Base-by-base conservation (phyloP, 176 grass and related monocot genomes). In the Musa troglodytarum region DNA sequence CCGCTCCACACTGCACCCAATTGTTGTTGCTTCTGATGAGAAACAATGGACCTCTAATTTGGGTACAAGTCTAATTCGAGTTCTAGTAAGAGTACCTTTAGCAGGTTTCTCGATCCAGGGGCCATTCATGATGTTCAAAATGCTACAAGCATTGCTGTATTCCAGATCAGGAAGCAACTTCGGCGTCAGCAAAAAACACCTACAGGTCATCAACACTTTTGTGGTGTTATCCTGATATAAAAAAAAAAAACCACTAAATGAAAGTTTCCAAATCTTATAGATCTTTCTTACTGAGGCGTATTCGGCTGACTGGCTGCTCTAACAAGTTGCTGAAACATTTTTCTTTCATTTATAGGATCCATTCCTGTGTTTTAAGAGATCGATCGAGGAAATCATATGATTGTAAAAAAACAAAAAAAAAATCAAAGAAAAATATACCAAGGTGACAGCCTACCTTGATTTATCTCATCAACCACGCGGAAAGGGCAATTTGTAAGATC, bases 251-350 rank as follows among this genome's bases (percentile, higher is more conserved):
- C n/a, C n/a, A 59, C n/a, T n/a, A 20, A 50, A 49, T 11, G 24
- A 74, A 23, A 52, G 20, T 54, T 13, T 80, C 34, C 52, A 11
- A 80, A 43, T 43, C 34, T 43, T 43, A 43, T 43, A 43, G 34
- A 19, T 50, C 29, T 74, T 79, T 82, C 90, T 87, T 56, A 93
- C 94, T 98, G 94, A 52, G 94, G 94, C 3, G 94, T 93, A 74
- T 91, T 93, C 16, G 80, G 83, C 78, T 98, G 88, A 78, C 95
- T 98, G 21, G 95, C 88, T 29, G 95, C 90, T 85, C 95, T 89
- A 8, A 98, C 94, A 82, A 93, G 88, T 75, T 98, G 95, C 69
- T 98, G 95, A 77, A 98, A 98, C 95, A 93, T 98, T 77, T 98
- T 98, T 80, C 95, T 89, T 84, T 98, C 95, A 21, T 98, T 93